phyloP scores from a whole-genome alignment of 208 protist genomes.

The Strigomonas oncopelti region DNA sequence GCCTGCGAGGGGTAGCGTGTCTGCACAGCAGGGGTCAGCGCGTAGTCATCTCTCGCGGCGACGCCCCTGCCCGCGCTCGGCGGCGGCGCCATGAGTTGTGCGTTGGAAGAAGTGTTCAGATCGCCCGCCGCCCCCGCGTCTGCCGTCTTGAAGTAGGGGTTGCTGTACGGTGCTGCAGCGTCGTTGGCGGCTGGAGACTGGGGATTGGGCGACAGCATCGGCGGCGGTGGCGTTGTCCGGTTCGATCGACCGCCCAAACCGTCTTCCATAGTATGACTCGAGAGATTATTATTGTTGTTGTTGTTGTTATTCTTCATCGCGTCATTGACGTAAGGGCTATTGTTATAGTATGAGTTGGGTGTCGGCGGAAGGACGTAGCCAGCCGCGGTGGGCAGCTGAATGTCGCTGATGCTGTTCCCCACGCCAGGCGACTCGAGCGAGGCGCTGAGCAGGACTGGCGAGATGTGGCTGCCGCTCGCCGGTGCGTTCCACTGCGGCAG shows the following conservation, averaged over 20 bases:
- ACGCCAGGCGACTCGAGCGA: too few relatives aligned
- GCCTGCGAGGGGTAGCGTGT: background rate
- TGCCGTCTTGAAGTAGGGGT: background rate
- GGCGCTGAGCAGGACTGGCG: too few relatives aligned
- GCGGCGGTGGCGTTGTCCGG: background rate
- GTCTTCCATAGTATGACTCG: background rate
- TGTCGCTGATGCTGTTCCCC: background rate
- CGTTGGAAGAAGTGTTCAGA: too few relatives aligned
- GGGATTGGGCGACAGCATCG: background rate
- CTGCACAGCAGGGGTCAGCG: background rate
- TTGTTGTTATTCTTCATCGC: slow-evolving; percentile 4
- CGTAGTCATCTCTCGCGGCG: background rate
- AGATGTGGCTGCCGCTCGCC: too few relatives aligned
- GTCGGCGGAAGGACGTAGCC: background rate
- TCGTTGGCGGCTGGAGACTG: background rate
- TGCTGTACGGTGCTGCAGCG: background rate
- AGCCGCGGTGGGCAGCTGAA: background rate
- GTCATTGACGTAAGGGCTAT: background rate
- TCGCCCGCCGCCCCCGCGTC: too few relatives aligned
- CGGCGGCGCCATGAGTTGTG: too few relatives aligned
- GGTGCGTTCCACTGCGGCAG: too few relatives aligned
- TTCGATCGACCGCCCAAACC: background rate
- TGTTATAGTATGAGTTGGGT: background rate
- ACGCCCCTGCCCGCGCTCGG: background rate
- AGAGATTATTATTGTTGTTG: background rate